A percentile compares a stretch with the other conserved stretches of the same genome.
Conservation (phyloP, 352 stramenopile species). For the Globisporangium sylvaticum region DNA sequence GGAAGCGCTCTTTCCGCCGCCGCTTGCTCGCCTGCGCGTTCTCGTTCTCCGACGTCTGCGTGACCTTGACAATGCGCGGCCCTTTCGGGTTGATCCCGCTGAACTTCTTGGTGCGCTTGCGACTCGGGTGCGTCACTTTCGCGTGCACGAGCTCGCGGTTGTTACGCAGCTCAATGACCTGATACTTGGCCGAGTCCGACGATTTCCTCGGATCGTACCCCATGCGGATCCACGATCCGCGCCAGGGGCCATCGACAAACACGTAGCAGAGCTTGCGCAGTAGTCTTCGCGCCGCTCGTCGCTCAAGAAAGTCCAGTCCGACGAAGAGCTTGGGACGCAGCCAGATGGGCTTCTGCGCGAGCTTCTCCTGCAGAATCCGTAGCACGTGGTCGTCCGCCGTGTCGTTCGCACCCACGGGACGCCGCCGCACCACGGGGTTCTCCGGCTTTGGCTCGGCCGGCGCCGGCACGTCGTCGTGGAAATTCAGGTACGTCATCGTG, state of each 20-base stretch:
- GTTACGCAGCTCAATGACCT: constrained; percentile 78
- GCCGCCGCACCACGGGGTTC: constrained; percentile 40
- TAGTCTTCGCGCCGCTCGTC: constrained; percentile 53
- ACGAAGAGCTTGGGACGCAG: constrained; percentile 68
- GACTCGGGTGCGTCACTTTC: constrained; percentile 64
- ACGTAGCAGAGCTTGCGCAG: constrained; percentile 79
- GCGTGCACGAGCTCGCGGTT: constrained; percentile 79
- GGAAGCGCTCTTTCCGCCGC: constrained; percentile 63
- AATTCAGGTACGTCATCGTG: constrained; percentile 79
- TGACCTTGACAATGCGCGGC: constrained; percentile 69
- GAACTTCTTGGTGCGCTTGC: constrained; percentile 70
- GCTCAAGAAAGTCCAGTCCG: constrained; percentile 54
- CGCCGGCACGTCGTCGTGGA: constrained; percentile 56
- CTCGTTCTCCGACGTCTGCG: constrained; percentile 59
- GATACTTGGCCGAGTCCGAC: constrained; percentile 48
- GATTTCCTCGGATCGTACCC: constrained; percentile 63
- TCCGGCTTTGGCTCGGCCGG: constrained; percentile 48
- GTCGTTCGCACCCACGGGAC: constrained; percentile 51
- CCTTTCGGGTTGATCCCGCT: constrained; percentile 55
- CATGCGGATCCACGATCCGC: constrained; percentile 79
- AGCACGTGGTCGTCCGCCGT: constrained; percentile 64
- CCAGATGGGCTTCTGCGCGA: constrained; percentile 71
- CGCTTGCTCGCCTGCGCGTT: constrained; percentile 63
- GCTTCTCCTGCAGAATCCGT: constrained; percentile 43
- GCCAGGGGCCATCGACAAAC: constrained; percentile 79